Conservation (phyloP, 139 green algal species). For the Deuterostichococcus epilithicus region DNA sequence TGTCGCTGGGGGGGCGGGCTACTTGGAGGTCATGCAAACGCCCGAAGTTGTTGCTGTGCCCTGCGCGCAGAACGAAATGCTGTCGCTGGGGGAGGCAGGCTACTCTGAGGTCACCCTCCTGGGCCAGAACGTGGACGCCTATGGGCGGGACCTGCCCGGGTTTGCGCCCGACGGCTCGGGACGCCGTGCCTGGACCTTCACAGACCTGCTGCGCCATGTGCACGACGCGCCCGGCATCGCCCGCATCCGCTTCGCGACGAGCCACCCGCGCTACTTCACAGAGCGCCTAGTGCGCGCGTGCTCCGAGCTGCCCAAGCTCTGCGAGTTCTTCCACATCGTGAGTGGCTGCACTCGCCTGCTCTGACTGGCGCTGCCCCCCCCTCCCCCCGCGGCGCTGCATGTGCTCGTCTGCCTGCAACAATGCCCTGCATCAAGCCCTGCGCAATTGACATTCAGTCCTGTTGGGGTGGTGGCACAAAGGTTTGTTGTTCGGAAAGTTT, state of each 20-base stretch:
- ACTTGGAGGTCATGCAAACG: no score
- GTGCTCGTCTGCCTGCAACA: no score
- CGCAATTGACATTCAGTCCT: no score
- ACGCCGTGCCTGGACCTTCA: constrained; percentile 87
- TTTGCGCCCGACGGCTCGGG: constrained; percentile 70
- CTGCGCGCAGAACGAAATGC: constrained; percentile 66
- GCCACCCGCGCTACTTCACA: constrained; percentile 81
- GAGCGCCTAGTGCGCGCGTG: constrained; percentile 88
- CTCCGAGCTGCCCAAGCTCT: constrained; percentile 91
- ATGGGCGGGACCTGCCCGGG: constrained; percentile 86
- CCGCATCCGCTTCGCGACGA: constrained; percentile 93
- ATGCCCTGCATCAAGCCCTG: no score
- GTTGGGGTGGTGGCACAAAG: no score
- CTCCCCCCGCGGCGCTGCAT: no score
- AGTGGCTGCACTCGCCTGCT: not conserved
- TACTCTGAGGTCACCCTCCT: constrained; percentile 98
- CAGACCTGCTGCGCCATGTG: constrained; percentile 86
- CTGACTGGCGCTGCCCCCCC: no score
- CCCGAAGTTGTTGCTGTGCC: no score
- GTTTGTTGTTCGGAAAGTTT: no score
- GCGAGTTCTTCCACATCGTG: constrained; percentile 96
- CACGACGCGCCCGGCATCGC: constrained; percentile 89
- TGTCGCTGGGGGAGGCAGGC: constrained; percentile 77
- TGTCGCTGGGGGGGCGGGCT: no score
- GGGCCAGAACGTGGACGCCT: constrained; percentile 97